Evolutionary conservation across 805 yeast species (phyloP).

Genomic region (Candida morakotiae): DNA sequence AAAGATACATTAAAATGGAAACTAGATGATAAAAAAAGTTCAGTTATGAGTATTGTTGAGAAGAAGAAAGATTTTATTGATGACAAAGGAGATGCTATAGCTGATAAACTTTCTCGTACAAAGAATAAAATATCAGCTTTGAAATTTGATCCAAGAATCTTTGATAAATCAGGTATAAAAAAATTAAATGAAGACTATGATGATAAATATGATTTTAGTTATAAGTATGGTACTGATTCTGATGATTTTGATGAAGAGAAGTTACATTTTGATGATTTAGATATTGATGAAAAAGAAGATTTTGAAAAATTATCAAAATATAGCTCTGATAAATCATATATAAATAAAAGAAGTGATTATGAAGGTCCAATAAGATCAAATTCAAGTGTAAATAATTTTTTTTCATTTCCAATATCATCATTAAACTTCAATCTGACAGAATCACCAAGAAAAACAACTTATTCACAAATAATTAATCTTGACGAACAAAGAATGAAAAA

Average conservation of each 20-base stretch:
- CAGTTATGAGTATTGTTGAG: slow-evolving; percentile 5
- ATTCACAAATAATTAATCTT: slow-evolving; percentile 15
- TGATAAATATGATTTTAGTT: not conserved
- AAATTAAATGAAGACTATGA: slow-evolving; percentile 1
- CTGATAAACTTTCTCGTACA: slow-evolving; percentile 6
- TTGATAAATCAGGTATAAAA: slow-evolving; percentile 7
- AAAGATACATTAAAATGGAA: slow-evolving; percentile 12
- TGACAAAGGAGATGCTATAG: slow-evolving; percentile 7
- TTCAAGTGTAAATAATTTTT: slow-evolving; percentile 9
- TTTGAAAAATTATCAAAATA: slow-evolving; percentile 1
- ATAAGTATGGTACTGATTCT: too few species aligned
- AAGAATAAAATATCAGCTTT: slow-evolving; percentile 1
- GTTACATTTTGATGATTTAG: not conserved
- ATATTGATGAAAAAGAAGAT: not conserved
- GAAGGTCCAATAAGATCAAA: not conserved
- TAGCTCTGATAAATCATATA: slow-evolving; percentile 1
- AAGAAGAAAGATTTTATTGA: slow-evolving; percentile 11
- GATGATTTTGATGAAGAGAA: not conserved
- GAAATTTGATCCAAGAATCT: slow-evolving; percentile 7
- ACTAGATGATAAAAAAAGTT: slow-evolving; percentile 11
- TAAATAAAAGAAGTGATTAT: slow-evolving; percentile 3
- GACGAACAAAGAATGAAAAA: not conserved
- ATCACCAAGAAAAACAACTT: slow-evolving; percentile 15
- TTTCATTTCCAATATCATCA: slow-evolving; percentile 18
- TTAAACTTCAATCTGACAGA: slow-evolving; percentile 12